phyloP scores from a whole-genome alignment of 371 early-diverging fungal species.

The Circinella minor region DNA sequence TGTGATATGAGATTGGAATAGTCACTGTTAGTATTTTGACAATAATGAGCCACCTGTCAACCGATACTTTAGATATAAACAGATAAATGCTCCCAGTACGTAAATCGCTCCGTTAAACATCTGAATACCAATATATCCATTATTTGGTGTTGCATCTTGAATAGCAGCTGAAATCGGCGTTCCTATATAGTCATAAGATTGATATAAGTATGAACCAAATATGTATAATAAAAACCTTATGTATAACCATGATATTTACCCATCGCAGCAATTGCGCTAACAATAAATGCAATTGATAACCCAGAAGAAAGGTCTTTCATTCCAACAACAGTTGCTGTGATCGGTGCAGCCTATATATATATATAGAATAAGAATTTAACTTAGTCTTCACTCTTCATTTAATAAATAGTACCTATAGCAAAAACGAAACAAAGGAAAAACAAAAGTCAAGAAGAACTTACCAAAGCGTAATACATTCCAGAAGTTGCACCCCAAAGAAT shows the following conservation, averaged over 20 bases:
- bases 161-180: slow-evolving; percentile 45
- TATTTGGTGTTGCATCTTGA: slow-evolving; percentile 26
- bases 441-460: neutral
- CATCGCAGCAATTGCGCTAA: slow-evolving; percentile 38
- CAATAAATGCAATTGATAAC: slow-evolving; percentile 58
- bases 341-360: slow-evolving; percentile 46
- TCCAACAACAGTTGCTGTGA: slow-evolving; percentile 59
- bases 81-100: slow-evolving; percentile 29
- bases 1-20: too few relatives aligned
- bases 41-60: slow-evolving; percentile 13
- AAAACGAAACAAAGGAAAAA: too few relatives aligned
- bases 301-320: slow-evolving; percentile 55
- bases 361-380: too few relatives aligned
- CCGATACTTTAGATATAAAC: slow-evolving; percentile 21
- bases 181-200: too few relatives aligned
- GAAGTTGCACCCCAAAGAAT: slow-evolving; percentile 52
- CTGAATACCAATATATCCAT: slow-evolving; percentile 41
- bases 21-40: too few relatives aligned
- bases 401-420: too few relatives aligned
- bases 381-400: too few relatives aligned
- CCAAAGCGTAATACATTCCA: slow-evolving; percentile 41
- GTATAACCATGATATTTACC: slow-evolving; percentile 10
- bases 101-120: slow-evolving; percentile 46
- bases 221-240: too few relatives aligned
- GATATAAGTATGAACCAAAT: too few relatives aligned